Evolutionary conservation across 192 early-diverging fungal genomes (phyloP), one percentile per base, ranked within the genome.

Genomic region (Coemansia sp.): DNA sequence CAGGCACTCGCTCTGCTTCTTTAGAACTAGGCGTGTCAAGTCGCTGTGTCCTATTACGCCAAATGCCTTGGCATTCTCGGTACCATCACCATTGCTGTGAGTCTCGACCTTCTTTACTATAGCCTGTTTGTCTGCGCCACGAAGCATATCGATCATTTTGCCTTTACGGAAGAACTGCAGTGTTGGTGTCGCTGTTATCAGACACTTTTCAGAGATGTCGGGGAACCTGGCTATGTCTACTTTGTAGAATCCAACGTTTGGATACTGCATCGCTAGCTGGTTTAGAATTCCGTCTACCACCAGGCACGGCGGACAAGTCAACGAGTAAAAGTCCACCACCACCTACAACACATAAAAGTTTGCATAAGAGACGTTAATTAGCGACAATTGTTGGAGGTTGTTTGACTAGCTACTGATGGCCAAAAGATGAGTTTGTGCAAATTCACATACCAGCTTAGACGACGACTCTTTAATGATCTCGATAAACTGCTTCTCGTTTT

Each of bases 1-100:
- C 70, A 97, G 83, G 72, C 94, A 90, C 58, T 93, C 91, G 55
- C 91, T 84, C 81, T 94, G 90, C 62, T 89, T 91, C 43, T 86
- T 76, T 3, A 89, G 86, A 38, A 94, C 88, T 24, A 84, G 72
- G 24, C 85, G 87, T 13, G 88, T 89, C 41, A 93, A 62, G 62
- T 94, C 91, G 39, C 66, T 69, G 71, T 92, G 84, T 12, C 88
- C 72, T 31, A 78, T 39, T 5, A 89, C 83, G 38, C 79, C 89
- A 66, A 74, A 83, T 41, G 73, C 78, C 60, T 78, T 76, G 47
- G 41, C 41, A 29, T 13, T 55, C 53, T 72, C 71, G 46, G 60
- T 46, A 29, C 67, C 62, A 22, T 29, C 47, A 52, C 49, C 66
- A 62, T 72, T 33, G 62, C 80, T 52, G 29, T 64, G 61, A 55